Base-by-base conservation (phyloP, 2,329 filamentous ascomycete genomes). In the Neonectria ditissima region DNA sequence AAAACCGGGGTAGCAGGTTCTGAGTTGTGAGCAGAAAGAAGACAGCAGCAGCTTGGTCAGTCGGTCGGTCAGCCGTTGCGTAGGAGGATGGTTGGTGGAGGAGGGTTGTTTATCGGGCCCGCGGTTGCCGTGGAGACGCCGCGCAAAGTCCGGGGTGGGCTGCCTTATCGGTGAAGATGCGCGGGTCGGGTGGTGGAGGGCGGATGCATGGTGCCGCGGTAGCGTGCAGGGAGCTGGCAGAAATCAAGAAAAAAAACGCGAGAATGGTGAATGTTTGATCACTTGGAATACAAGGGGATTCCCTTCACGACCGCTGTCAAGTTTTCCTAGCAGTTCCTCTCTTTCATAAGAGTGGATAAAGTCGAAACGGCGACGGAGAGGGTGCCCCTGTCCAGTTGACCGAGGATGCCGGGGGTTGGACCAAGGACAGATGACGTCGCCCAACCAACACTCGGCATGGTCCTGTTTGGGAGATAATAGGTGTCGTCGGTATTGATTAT, bases 81-180 rank as follows among this genome's bases (percentile, higher is more conserved):
- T 37, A 13, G 34, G 67, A 48, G 39, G 34, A 37, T 37, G 34
- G 34, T 37, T 37, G 58, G 53, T 47, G 41, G 56, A 62, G 45
- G 37, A 39, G 55, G 55, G 48, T 71, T 74, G 71, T 74, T 75
- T 74, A 75, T 68, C 55, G 48, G 52, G 58, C 60, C 60, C 56
- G 55, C 58, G 20, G 73, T 75, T 75, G 72, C 66, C 69, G 65
- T 52, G 73, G 69, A 50, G 53, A 75, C 65, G 52, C 7, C 13
- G 28, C 18, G 16, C 39, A 16, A 16, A 5, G 44, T 62, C 24
- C 28, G 32, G 20, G 48, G 41, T 41, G 26, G 34, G 20, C 43
- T 70, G 70, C 69, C 65, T 72, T 72, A 72, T 74, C 66, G 62
- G 58, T 52, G 39, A 54, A 34, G 43, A 48, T n/a, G 45, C 26